phyloP scores from a whole-genome alignment of 192 early-diverging fungal genomes.

The Diversispora epigaea region DNA sequence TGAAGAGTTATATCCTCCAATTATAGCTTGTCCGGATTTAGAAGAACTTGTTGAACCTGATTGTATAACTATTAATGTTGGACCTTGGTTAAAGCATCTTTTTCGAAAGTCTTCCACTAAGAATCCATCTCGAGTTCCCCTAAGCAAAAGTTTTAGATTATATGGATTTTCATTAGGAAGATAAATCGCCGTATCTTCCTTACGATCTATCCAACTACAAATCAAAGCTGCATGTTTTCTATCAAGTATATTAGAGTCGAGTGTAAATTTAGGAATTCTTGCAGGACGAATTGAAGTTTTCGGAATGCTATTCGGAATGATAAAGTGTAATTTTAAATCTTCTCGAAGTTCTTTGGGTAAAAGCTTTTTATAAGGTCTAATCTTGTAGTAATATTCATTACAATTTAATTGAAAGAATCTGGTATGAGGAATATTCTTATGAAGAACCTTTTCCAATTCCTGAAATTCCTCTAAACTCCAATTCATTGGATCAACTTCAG shows the following conservation, averaged over 20 bases:
- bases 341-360: slow-evolving; percentile 12
- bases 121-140: slow-evolving; percentile 20
- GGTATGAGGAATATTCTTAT: not conserved
- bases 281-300: not conserved
- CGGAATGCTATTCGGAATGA: not conserved
- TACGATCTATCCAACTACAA: slow-evolving; percentile 26
- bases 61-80: not conserved
- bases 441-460: not conserved
- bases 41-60: not conserved
- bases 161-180: slow-evolving; percentile 3
- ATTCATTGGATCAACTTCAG: not conserved
- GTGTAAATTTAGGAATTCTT: not conserved
- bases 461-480: slow-evolving; percentile 5
- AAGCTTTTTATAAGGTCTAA: slow-evolving; percentile 13
- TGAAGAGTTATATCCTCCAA: slow-evolving; percentile 26
- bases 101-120: slow-evolving; percentile 10
- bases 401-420: slow-evolving; percentile 12
- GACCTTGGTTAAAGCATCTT: slow-evolving; percentile 1
- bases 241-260: slow-evolving; percentile 9
- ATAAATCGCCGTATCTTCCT: not conserved
- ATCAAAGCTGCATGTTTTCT: not conserved
- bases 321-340: not conserved
- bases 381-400: slow-evolving; percentile 14
- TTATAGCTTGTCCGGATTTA: slow-evolving; percentile 1
- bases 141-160: slow-evolving; percentile 1